phyloP scores from a whole-genome alignment of 371 early-diverging fungal species.

The Cokeromyces recurvatus region DNA sequence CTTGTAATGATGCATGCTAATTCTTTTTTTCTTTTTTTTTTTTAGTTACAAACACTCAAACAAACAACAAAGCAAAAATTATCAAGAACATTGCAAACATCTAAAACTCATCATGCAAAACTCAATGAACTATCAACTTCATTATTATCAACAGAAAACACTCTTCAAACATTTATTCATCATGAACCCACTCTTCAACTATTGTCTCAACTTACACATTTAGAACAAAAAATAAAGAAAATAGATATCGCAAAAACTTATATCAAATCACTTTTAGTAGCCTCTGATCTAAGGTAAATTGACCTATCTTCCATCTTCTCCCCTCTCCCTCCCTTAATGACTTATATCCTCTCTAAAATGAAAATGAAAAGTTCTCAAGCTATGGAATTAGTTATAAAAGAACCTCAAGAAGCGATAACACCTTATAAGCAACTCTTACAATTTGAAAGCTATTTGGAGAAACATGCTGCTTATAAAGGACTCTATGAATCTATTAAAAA shows the following conservation, averaged over 20 bases:
- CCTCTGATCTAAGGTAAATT: conserved; percentile 27
- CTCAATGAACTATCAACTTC: conserved; percentile 5
- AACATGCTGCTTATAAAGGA: conserved; percentile 12
- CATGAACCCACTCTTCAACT: neutral
- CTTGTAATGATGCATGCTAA: neutral
- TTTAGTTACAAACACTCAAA: too few species aligned
- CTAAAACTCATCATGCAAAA: too few species aligned
- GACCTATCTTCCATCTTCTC: too few species aligned
- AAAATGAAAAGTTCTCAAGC: conserved; percentile 24
- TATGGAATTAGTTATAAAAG: conserved; percentile 21
- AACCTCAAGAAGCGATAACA: conserved; percentile 32
- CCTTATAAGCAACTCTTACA: conserved; percentile 43
- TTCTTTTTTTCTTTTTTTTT: too few species aligned
- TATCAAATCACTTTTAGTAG: conserved; percentile 29
- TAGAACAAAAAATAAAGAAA: conserved; percentile 22
- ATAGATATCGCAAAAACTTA: conserved; percentile 26
- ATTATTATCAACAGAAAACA: conserved; percentile 10
- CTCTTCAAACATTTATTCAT: conserved; percentile 5
- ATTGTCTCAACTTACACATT: neutral
- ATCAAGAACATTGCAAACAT: too few species aligned
- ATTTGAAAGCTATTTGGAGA: conserved; percentile 17
- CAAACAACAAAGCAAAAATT: conserved; percentile 9
- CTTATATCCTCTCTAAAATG: neutral
- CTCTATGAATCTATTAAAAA: conserved; percentile 21
- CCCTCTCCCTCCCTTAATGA: too few species aligned